Evolutionary conservation across 495 filamentous ascomycete species (phyloP).

Genomic region (Neurospora sp.): DNA sequence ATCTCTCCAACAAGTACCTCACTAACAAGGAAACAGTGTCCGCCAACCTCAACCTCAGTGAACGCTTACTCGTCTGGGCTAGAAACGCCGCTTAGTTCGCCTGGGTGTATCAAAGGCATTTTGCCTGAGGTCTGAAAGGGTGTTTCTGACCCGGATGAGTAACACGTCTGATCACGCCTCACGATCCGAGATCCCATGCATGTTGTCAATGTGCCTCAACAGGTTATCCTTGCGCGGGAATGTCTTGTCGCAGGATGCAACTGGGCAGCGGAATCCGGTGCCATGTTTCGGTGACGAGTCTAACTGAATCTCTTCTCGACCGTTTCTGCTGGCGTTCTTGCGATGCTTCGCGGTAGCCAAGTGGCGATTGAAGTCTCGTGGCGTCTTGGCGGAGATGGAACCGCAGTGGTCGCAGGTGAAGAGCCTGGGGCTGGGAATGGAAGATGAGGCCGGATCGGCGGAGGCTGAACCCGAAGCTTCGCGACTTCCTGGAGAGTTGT

Average conservation of each 20-base stretch:
- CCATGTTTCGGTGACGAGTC: neutral
- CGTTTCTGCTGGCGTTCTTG: neutral
- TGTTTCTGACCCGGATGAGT: no score
- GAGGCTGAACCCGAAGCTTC: neutral
- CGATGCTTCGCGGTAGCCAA: neutral
- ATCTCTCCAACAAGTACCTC: neutral
- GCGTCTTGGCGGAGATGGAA: neutral
- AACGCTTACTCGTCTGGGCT: neutral
- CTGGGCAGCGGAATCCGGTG: neutral
- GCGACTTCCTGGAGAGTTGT: rapidly evolving
- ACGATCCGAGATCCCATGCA: neutral
- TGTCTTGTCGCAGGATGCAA: rapidly evolving
- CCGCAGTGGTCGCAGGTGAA: neutral
- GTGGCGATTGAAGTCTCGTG: neutral
- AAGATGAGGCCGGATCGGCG: neutral
- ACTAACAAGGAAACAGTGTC: neutral
- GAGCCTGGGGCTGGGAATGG: rapidly evolving
- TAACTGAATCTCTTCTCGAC: neutral
- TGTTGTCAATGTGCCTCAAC: neutral
- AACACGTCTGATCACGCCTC: neutral
- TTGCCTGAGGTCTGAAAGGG: no score
- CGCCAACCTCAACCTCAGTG: neutral
- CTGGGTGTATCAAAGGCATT: no score
- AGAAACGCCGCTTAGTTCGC: no score
- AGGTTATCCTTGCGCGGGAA: neutral